phyloP scores from a whole-genome alignment of 257 asterid genomes.

The Cinchona pubescens region DNA sequence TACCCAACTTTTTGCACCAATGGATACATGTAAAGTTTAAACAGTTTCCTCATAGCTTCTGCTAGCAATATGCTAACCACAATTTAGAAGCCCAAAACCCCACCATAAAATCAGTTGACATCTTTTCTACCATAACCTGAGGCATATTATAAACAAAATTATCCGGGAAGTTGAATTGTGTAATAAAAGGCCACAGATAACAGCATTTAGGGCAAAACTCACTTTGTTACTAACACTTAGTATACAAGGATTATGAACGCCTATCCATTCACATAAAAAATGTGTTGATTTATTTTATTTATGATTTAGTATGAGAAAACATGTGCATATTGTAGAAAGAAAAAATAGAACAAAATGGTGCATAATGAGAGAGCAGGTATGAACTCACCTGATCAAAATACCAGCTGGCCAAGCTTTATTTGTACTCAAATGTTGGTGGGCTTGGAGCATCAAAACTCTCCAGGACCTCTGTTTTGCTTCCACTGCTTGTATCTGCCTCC shows the following conservation, averaged over 20 bases:
- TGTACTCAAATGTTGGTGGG: constrained; percentile 89
- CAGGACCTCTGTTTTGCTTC: constrained; percentile 77
- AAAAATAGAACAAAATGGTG: neutral
- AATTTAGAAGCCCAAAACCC: neutral
- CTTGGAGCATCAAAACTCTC: constrained; percentile 91
- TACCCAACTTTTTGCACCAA: no score
- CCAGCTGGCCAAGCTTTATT: constrained; percentile 32
- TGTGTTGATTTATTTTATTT: no score
- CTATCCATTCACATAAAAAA: neutral
- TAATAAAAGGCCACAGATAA: neutral
- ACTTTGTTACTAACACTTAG: neutral
- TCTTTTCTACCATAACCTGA: no score
- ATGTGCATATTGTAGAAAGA: no score
- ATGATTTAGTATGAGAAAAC: no score
- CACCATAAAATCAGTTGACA: neutral
- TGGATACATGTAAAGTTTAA: no score
- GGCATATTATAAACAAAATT: neutral
- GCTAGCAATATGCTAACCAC: neutral
- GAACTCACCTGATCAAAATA: constrained; percentile 1
- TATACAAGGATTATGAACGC: neutral
- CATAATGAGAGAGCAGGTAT: neutral
- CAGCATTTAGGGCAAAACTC: neutral
- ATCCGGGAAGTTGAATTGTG: neutral
- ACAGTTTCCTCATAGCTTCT: neutral
- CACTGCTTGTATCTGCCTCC: constrained; percentile 44